Percentiles rank a stretch among this genome's conserved stretches.
phyloP scores from a whole-genome alignment of 169 alveolate genomes.

The Plasmodium adleri region DNA sequence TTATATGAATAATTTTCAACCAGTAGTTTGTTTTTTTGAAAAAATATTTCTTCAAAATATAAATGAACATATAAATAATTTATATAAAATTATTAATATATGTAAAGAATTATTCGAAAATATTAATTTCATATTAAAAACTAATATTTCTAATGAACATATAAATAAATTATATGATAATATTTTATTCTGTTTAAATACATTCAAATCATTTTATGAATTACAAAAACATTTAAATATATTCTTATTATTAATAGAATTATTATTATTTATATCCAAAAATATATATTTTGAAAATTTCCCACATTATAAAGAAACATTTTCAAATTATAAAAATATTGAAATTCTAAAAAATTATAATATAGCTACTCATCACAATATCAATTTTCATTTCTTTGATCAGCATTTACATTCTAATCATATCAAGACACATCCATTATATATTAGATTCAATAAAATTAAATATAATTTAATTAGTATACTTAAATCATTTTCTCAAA shows the following conservation, averaged over 20 bases:
- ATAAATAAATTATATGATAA: constrained; percentile 13
- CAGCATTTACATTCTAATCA: constrained; percentile 21
- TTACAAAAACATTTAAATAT: constrained; percentile 50
- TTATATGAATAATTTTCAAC: constrained; percentile 18
- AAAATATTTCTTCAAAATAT: constrained; percentile 32
- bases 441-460: constrained; percentile 15
- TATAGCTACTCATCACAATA: constrained; percentile 1
- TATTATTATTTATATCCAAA: constrained; percentile 57
- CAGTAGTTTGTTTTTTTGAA: constrained; percentile 26
- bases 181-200: constrained; percentile 1
- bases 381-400: constrained; percentile 30
- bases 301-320: constrained; percentile 65
- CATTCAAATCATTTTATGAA: constrained; percentile 24
- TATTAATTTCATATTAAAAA: constrained; percentile 3
- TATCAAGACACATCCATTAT: constrained; percentile 26
- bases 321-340: constrained; percentile 42
- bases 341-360: constrained; percentile 57
- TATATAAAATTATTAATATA: constrained; percentile 20
- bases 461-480: constrained; percentile 8
- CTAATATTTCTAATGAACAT: background rate
- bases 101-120: constrained; percentile 24
- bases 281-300: constrained; percentile 68
- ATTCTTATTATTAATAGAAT: constrained; percentile 23
- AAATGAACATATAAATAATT: constrained; percentile 54
- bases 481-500: constrained; percentile 13